Base-by-base conservation (phyloP, 805 yeast species). In the Lipomyces sp. region DNA sequence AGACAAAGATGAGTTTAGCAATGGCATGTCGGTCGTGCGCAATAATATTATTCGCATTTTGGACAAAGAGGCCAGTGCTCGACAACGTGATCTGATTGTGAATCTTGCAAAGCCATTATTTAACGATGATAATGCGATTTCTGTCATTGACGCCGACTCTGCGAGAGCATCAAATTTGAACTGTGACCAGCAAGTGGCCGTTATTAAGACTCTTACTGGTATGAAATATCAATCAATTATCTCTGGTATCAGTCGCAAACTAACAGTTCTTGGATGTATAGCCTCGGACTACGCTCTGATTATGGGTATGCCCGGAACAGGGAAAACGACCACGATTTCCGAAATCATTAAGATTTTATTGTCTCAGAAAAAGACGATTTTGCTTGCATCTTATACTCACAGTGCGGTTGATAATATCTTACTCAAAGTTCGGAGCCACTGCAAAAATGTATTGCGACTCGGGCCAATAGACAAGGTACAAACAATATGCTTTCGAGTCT, bases 271-370 rank as follows among this genome's bases (percentile, higher is more conserved):
- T 28, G 2, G 50, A 4, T 16, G 6, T n/a, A 19, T 22, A 41
- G 59, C 59, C 2, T 37, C 43, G 36, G 95, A 90, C 64, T 93
- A 86, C 63, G 74, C 90, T 3, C 72, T 93, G 60, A 78, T 93
- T 18, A 70, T 91, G 53, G 98, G 98, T 0, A 93, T 93, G 98
- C 98, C 98, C 0, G 98, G 98, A 2, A 93, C 98, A 0, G 98
- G 96, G 8, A 88, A 88, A 63, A 88, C 96, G 1, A 88, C 98
- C 0, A 85, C 90, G 0, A 89, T 93, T 47, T 84, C 95, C 0
- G 81, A 83, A 40, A 62, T 93, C 16, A 83, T 90, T 38, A 74
- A 77, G 50, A 70, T 77, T 36, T 65, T 93, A 26, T 83, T 82
- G 2, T 68, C 69, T 1, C 74, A 75, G 41, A 81, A 79, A 1